Evolutionary conservation across 805 yeast genomes (phyloP).

Genomic region (Metschnikowia henanensis): DNA sequence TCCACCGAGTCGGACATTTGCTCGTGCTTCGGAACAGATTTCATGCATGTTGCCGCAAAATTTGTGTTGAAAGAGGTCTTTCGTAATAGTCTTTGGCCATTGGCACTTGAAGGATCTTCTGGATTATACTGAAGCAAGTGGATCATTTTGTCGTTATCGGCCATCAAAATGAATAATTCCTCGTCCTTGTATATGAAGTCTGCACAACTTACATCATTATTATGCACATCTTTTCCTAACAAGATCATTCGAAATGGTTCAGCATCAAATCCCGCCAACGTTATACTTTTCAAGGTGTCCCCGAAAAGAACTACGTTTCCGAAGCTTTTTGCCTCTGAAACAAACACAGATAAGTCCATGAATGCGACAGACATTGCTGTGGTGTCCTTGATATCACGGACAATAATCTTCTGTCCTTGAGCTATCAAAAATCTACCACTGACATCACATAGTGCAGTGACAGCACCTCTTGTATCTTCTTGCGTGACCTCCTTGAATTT

Average conservation of each 20-base stretch:
- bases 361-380: constrained; percentile 94
- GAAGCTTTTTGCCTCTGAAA: constrained; percentile 76
- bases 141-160: constrained; percentile 65
- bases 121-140: constrained; percentile 88
- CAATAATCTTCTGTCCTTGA: constrained; percentile 82
- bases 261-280: constrained; percentile 88
- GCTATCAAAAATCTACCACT: constrained; percentile 81
- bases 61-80: constrained; percentile 72
- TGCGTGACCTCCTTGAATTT: constrained; percentile 70
- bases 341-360: constrained; percentile 77
- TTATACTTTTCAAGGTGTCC: constrained; percentile 73
- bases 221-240: constrained; percentile 70
- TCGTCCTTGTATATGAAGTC: constrained; percentile 77
- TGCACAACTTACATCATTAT: constrained; percentile 63
- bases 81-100: constrained; percentile 74
- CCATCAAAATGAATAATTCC: constrained; percentile 61
- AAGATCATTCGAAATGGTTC: constrained; percentile 88
- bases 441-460: constrained; percentile 70
- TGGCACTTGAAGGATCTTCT: constrained; percentile 78
- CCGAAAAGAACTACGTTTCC: constrained; percentile 82
- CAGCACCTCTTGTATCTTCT: constrained; percentile 84
- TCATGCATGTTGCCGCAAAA: constrained; percentile 55
- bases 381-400: constrained; percentile 83
- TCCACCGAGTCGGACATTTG: constrained; percentile 30
- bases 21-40: constrained; percentile 40